A percentile compares a stretch with the other conserved stretches of the same genome.
Evolutionary conservation across 2,329 filamentous ascomycete genomes (phyloP).

Genomic region (Botrytis medusae): DNA sequence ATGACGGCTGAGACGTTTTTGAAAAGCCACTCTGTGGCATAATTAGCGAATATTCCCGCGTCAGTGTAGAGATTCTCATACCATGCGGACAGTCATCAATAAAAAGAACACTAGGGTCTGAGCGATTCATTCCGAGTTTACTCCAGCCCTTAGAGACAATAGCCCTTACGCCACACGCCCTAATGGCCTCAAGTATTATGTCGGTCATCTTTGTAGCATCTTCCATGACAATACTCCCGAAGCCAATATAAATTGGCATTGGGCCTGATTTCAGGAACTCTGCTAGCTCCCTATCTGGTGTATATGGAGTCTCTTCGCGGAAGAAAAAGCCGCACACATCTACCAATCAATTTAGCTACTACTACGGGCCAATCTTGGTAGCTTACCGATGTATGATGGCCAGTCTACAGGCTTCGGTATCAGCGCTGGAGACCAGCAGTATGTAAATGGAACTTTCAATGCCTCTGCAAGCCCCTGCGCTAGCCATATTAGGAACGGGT

Average conservation of each 20-base stretch:
- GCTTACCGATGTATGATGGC: neutral
- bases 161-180: neutral
- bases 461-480: neutral
- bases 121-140: neutral
- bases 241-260: neutral
- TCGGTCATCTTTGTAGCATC: neutral
- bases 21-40: neutral
- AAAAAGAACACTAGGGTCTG: neutral
- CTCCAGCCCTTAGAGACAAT: neutral
- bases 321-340: neutral
- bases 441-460: neutral
- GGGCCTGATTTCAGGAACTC: neutral
- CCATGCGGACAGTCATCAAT: neutral
- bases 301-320: neutral
- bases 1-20: neutral
- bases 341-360: neutral
- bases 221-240: neutral
- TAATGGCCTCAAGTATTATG: neutral
- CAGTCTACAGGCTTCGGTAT: neutral
- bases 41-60: neutral
- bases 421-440: neutral
- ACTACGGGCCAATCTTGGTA: neutral
- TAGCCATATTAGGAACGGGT: neutral
- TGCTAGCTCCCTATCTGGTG: neutral
- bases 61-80: neutral